These are phyloP conservation scores for Limnomonas spitsbergensis DNA, from an alignment of 139 green algal genomes.

Conservation along the genomic window DNA sequence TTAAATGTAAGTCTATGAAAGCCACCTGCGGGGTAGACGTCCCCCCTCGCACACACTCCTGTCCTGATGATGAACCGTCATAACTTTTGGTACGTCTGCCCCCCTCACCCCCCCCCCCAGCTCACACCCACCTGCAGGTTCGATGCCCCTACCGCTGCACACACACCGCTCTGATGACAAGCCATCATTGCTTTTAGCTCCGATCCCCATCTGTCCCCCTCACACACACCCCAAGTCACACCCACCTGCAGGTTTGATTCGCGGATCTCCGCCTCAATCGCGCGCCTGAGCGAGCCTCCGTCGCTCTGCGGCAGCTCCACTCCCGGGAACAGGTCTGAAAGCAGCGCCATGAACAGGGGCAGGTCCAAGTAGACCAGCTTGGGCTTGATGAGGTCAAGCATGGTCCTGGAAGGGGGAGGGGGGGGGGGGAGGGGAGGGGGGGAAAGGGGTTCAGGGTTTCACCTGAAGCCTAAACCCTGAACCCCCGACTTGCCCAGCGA, in stretches of 20 bases:
- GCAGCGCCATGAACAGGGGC: slow-evolving; percentile 78
- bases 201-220: background rate
- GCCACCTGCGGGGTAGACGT: no score
- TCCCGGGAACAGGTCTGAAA: slow-evolving; percentile 81
- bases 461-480: no score
- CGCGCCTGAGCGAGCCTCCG: slow-evolving; percentile 52
- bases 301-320: slow-evolving; percentile 68
- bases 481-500: no score
- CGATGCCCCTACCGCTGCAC: no score
- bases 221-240: background rate
- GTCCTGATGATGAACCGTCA: no score
- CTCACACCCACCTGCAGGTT: no score
- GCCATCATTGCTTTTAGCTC: background rate
- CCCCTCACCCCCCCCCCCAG: no score
- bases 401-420: slow-evolving; percentile 81
- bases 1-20: no score
- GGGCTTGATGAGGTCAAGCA: slow-evolving; percentile 82
- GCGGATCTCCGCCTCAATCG: slow-evolving; percentile 69
- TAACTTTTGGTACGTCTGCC: no score
- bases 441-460: no score
- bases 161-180: background rate
- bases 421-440: slow-evolving; percentile 21
- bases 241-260: slow-evolving; percentile 66
- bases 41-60: no score
- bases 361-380: slow-evolving; percentile 86